phyloP scores from a whole-genome alignment of 2,329 filamentous ascomycete species.

The Madurella fahalii region DNA sequence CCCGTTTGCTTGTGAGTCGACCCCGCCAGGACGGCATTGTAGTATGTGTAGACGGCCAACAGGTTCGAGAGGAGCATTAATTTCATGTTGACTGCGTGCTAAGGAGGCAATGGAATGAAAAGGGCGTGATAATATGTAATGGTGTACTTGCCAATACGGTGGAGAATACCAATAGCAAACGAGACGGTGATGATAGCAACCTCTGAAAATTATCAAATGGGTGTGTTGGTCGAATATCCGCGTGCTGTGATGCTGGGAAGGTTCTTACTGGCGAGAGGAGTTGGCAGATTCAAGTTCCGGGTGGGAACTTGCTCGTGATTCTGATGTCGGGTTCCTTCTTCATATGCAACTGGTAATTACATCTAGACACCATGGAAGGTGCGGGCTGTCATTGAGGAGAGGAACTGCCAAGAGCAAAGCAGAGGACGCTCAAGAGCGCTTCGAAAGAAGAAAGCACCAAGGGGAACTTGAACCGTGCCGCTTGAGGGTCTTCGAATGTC shows the following conservation, averaged over 20 bases:
- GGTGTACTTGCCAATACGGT: neutral
- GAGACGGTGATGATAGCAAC: neutral
- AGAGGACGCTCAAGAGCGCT: no score
- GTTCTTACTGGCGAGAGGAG: neutral
- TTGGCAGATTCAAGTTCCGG: neutral
- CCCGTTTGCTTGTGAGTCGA: neutral
- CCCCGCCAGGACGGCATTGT: neutral
- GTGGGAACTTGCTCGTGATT: neutral
- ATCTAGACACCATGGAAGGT: no score
- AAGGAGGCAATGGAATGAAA: neutral
- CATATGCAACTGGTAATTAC: neutral
- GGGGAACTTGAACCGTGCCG: no score
- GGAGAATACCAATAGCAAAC: neutral
- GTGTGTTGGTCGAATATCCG: neutral
- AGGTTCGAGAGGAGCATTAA: no score
- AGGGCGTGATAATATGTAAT: no score
- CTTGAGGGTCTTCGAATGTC: no score
- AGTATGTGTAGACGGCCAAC: neutral
- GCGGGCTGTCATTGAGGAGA: no score
- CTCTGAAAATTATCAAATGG: neutral
- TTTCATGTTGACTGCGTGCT: neutral
- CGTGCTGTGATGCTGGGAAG: neutral
- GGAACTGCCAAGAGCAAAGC: no score
- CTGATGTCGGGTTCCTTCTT: neutral
- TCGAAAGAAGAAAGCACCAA: no score